phyloP scores from a whole-genome alignment of 2,329 filamentous ascomycete genomes.

The Aspergillus aculeatus region DNA sequence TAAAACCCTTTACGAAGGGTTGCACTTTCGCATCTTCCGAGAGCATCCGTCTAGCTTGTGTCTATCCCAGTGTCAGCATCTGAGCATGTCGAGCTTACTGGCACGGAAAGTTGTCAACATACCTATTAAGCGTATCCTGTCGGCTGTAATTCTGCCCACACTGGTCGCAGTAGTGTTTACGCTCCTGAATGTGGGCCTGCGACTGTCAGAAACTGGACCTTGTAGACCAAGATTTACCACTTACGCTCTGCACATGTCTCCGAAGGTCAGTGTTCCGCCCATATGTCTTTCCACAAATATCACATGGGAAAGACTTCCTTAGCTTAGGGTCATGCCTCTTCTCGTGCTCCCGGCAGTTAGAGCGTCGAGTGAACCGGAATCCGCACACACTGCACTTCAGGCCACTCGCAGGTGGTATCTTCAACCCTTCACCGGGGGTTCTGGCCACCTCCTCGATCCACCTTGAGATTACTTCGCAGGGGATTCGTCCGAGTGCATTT shows the following conservation, averaged over 20 bases:
- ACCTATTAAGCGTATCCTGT: constrained; percentile 81
- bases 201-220: constrained; percentile 47
- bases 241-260: constrained; percentile 55
- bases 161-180: constrained; percentile 67
- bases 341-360: constrained; percentile 85
- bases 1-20: neutral
- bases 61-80: constrained; percentile 11
- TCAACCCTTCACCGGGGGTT: constrained; percentile 10
- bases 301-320: constrained; percentile 69
- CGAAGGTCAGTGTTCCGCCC: constrained; percentile 77
- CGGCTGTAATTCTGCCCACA: constrained; percentile 72
- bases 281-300: constrained; percentile 71
- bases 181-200: constrained; percentile 70
- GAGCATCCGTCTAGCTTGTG: constrained; percentile 20
- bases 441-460: constrained; percentile 9
- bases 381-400: constrained; percentile 74
- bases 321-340: constrained; percentile 76
- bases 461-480: constrained; percentile 12
- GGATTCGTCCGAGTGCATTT: constrained; percentile 1
- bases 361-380: constrained; percentile 76
- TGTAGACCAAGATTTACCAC: constrained; percentile 21
- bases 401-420: constrained; percentile 53
- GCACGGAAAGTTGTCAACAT: constrained; percentile 26
- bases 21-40: constrained; percentile 7
- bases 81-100: neutral